Evolutionary conservation across 495 filamentous ascomycete genomes (phyloP).

Genomic region (Neurospora africana): DNA sequence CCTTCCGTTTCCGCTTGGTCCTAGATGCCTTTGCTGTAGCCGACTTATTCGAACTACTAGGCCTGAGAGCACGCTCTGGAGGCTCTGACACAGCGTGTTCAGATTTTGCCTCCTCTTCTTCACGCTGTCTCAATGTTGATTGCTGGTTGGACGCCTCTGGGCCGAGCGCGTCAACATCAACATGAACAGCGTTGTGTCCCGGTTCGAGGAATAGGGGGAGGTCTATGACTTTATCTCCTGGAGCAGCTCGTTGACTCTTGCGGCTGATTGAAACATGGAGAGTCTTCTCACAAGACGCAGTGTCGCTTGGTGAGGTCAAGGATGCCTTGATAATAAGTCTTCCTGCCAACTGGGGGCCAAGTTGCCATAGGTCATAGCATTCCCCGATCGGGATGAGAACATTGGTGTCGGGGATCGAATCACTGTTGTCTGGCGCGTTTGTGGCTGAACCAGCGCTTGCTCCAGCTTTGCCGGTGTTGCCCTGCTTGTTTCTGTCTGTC

Average conservation of each 20-base stretch:
- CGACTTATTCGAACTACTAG: background rate
- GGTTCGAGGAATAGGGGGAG: slow-evolving; percentile 6
- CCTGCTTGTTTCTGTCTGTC: background rate
- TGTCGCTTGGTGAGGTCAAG: background rate
- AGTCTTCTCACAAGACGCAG: background rate
- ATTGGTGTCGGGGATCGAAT: background rate
- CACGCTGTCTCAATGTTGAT: background rate
- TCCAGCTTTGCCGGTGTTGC: background rate
- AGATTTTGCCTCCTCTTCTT: background rate
- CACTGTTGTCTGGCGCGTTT: background rate
- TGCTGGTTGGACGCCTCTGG: background rate
- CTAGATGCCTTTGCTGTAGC: background rate
- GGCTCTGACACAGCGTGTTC: background rate
- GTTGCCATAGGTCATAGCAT: slow-evolving; percentile 1
- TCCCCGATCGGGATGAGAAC: background rate
- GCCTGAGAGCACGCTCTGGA: background rate
- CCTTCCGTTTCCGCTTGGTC: background rate
- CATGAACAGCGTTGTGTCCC: slow-evolving; percentile 3
- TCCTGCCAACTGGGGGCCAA: background rate
- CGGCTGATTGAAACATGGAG: background rate
- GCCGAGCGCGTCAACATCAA: slow-evolving; percentile 1
- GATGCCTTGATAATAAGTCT: background rate
- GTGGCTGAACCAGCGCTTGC: background rate
- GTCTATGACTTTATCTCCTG: background rate
- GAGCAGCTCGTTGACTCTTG: background rate